Conservation (phyloP, 202 grass and related monocot genomes). For the Digitaria exilis region DNA sequence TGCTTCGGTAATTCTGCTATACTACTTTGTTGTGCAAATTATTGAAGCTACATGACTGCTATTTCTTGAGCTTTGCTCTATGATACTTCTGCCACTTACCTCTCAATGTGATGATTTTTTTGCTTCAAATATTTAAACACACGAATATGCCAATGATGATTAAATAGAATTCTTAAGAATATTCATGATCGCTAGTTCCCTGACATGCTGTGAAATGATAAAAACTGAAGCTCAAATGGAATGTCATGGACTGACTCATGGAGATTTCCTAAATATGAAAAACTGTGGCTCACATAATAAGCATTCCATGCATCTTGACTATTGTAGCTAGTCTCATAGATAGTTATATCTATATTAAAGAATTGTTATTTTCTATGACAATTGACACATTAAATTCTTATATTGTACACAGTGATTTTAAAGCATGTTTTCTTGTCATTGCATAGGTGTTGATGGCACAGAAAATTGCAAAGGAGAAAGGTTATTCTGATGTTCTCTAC, state of each 20-base stretch:
- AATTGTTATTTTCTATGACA: neutral
- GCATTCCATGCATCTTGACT: neutral
- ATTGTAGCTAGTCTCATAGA: neutral
- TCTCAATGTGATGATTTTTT: constrained; percentile 22
- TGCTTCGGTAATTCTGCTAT: constrained; percentile 70
- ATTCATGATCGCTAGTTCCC: neutral
- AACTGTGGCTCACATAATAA: constrained; percentile 18
- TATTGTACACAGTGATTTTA: neutral
- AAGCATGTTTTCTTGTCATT: constrained; percentile 30
- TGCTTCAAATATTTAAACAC: constrained; percentile 24
- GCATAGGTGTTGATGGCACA: constrained; percentile 88
- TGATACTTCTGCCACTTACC: constrained; percentile 13
- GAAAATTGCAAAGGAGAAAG: constrained; percentile 91
- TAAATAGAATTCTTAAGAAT: constrained; percentile 32
- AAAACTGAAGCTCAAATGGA: neutral
- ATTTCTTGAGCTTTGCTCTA: constrained; percentile 1
- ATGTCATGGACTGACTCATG: neutral
- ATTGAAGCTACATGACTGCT: neutral
- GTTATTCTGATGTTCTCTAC: constrained; percentile 96
- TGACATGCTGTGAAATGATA: constrained; percentile 12
- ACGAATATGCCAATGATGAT: neutral
- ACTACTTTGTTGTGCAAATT: neutral
- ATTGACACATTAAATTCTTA: neutral
- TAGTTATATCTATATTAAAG: neutral
- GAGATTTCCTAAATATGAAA: constrained; percentile 17